phyloP scores from a whole-genome alignment of 2,329 filamentous ascomycete genomes.

The Colletotrichum musae region DNA sequence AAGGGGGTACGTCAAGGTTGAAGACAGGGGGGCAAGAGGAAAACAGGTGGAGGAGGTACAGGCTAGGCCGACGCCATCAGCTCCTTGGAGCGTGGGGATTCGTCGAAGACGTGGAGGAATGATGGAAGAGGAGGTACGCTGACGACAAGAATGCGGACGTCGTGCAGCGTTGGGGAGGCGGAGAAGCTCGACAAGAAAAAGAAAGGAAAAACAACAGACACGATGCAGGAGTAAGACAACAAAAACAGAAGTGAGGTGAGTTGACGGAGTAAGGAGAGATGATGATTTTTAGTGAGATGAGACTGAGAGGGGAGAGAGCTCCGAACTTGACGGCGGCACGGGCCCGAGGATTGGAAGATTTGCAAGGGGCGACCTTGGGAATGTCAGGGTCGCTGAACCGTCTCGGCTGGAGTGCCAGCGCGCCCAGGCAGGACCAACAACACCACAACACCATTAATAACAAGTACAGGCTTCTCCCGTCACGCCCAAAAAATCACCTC shows the following conservation, averaged over 20 bases:
- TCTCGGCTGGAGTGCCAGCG: conserved; percentile 8
- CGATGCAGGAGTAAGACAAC: conserved; percentile 20
- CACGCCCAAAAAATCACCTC: conserved; percentile 18
- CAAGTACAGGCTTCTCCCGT: too few species aligned
- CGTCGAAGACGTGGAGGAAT: conserved; percentile 35
- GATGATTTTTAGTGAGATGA: background rate
- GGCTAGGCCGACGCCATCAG: conserved; percentile 36
- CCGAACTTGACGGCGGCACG: conserved; percentile 24
- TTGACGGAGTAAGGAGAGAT: too few species aligned
- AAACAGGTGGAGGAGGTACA: conserved; percentile 33
- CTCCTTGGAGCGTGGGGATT: conserved; percentile 34
- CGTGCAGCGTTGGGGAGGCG: conserved; percentile 28
- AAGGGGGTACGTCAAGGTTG: conserved; percentile 38
- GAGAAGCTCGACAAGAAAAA: conserved; percentile 4
- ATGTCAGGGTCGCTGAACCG: conserved; percentile 37
- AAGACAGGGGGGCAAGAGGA: conserved; percentile 15
- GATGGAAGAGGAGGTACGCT: conserved; percentile 36
- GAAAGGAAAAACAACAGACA: conserved; percentile 14
- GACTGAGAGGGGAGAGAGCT: conserved; percentile 11
- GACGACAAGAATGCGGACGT: conserved; percentile 38
- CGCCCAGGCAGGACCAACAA: conserved; percentile 11
- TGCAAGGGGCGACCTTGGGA: conserved; percentile 40
- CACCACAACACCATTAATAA: background rate
- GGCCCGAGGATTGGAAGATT: conserved; percentile 19
- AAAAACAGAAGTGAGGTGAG: conserved; percentile 21